phyloP scores from a whole-genome alignment of 192 early-diverging fungal species.

The Backusella mclennaniae region DNA sequence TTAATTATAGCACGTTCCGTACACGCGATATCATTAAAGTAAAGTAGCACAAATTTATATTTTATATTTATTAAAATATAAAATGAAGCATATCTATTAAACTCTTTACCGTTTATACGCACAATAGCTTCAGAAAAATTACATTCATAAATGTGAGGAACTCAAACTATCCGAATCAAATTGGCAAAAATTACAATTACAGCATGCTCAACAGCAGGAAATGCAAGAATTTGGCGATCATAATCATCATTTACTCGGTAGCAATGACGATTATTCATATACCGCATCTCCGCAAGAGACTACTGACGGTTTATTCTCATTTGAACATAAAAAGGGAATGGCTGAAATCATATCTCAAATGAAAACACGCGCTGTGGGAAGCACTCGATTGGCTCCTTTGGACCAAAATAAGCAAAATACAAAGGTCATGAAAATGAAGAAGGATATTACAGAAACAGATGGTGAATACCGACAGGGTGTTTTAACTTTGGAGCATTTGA shows the following conservation, averaged over 20 bases:
- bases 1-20: constrained; percentile 22
- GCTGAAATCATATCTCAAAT: constrained; percentile 32
- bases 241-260: neutral
- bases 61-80: neutral
- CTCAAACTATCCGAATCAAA: neutral
- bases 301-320: neutral
- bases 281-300: constrained; percentile 3
- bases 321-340: constrained; percentile 22
- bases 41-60: constrained; percentile 1
- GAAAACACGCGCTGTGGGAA: constrained; percentile 22
- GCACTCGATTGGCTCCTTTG: neutral
- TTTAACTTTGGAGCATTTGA: constrained; percentile 14
- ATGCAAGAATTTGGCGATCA: neutral
- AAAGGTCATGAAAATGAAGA: constrained; percentile 37
- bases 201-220: neutral
- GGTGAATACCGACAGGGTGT: constrained; percentile 32
- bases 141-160: constrained; percentile 3
- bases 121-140: neutral
- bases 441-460: constrained; percentile 38
- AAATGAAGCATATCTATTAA: neutral
- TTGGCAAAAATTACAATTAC: constrained; percentile 1
- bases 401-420: constrained; percentile 34
- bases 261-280: neutral
- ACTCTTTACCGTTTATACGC: neutral
- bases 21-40: constrained; percentile 20